Conservation (phyloP, 225 moss, liverwort and hornwort species). For the Asterella californica region DNA sequence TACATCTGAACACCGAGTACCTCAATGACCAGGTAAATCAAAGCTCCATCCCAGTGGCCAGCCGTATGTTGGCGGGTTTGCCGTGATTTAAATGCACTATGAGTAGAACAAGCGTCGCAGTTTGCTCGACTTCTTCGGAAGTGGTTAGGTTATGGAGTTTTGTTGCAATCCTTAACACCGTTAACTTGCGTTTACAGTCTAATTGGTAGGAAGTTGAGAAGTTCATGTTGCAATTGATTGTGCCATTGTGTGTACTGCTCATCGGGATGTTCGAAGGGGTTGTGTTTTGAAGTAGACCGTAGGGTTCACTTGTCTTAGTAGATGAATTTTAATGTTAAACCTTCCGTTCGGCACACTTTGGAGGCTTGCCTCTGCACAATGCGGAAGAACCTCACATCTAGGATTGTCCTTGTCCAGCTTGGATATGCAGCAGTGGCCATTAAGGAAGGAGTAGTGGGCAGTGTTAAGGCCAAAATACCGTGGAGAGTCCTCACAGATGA, state of each 20-base stretch:
- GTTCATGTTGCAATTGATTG: background rate
- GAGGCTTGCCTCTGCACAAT: background rate
- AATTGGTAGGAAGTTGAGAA: background rate
- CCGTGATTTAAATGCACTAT: background rate
- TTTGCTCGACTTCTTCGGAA: background rate
- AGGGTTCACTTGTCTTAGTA: background rate
- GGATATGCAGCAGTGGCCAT: conserved; percentile 77
- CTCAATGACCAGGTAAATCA: conserved; percentile 79
- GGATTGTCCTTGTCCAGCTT: conserved; percentile 50
- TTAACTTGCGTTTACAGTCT: background rate
- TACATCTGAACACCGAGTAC: conserved; percentile 75
- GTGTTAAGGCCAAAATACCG: conserved; percentile 65
- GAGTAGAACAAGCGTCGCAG: background rate
- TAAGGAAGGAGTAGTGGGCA: conserved; percentile 79
- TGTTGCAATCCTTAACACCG: background rate
- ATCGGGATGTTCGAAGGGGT: background rate
- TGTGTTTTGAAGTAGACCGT: background rate
- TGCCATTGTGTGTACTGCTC: background rate
- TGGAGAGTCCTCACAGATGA: conserved; percentile 56
- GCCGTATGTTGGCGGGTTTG: background rate
- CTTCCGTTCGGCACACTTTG: background rate
- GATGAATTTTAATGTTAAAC: background rate
- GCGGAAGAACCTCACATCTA: background rate
- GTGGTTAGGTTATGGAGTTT: background rate
- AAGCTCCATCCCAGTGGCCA: background rate